Evolutionary conservation across 495 filamentous ascomycete species (phyloP).

Genomic region (Podospora pseudocomata): DNA sequence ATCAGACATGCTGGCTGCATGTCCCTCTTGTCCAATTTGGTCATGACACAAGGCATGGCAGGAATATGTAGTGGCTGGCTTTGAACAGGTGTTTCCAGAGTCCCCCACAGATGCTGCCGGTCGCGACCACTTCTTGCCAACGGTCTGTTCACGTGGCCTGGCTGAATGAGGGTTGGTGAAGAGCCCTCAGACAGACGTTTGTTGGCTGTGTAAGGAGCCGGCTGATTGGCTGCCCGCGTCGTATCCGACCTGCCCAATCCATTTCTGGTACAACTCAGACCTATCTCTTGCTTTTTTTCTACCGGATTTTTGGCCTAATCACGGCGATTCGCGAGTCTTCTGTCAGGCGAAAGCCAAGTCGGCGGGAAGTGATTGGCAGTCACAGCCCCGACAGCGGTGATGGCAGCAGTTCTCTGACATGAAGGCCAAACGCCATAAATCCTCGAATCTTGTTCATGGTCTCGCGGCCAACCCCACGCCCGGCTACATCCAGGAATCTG

Average conservation of each 20-base stretch:
- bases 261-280: conserved; percentile 4
- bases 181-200: neutral
- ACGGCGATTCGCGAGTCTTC: conserved; percentile 8
- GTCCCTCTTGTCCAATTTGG: neutral
- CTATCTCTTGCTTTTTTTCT: neutral
- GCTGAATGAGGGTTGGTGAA: neutral
- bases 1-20: neutral
- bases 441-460: conserved; percentile 5
- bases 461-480: conserved; percentile 26
- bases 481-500: conserved; percentile 16
- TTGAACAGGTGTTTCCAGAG: no score
- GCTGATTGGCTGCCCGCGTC: conserved; percentile 11
- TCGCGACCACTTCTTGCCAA: neutral
- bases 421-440: conserved; percentile 13
- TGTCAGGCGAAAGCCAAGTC: conserved; percentile 11
- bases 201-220: neutral
- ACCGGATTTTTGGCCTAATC: neutral
- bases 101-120: conserved; percentile 1
- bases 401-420: conserved; percentile 2
- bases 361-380: conserved; percentile 17
- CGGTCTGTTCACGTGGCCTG: conserved; percentile 9
- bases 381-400: conserved; percentile 20
- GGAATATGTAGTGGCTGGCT: neutral
- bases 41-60: neutral
- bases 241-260: conserved; percentile 13